These are phyloP conservation scores for Pinus tabuliformis DNA, from an alignment of 75 land plant genomes.

Conservation along the genomic window DNA sequence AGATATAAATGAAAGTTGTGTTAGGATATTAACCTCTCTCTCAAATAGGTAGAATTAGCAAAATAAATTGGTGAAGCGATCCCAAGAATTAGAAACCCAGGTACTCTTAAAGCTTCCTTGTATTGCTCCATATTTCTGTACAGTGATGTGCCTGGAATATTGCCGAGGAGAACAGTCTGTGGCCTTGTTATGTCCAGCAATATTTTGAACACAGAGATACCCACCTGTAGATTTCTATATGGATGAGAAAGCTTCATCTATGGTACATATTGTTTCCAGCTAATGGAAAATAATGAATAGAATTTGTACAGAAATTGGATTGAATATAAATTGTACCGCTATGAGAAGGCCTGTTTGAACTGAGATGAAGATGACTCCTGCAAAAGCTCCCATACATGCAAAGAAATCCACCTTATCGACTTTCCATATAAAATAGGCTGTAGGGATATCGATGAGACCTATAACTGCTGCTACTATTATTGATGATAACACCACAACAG, in stretches of 20 bases:
- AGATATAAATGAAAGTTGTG: background rate
- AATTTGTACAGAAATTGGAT: background rate
- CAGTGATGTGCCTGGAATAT: constrained; percentile 67
- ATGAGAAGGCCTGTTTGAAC: constrained; percentile 45
- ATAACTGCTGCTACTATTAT: constrained; percentile 46
- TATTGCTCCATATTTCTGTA: constrained; percentile 67
- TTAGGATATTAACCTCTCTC: constrained; percentile 60
- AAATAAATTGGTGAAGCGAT: constrained; percentile 83
- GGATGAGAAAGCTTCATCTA: background rate
- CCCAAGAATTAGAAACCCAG: constrained; percentile 69
- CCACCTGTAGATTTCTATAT: constrained; percentile 40
- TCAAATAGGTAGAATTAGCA: constrained; percentile 80
- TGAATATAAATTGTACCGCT: constrained; percentile 25
- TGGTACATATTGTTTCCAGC: background rate
- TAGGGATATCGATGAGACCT: constrained; percentile 29
- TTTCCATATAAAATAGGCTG: constrained; percentile 42
- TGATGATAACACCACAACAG: constrained; percentile 35
- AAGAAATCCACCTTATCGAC: constrained; percentile 50
- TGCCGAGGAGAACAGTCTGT: constrained; percentile 69
- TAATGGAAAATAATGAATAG: too few relatives aligned
- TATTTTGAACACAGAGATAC: constrained; percentile 76
- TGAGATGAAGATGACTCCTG: constrained; percentile 39
- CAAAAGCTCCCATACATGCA: constrained; percentile 37
- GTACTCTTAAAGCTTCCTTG: constrained; percentile 52
- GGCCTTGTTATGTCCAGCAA: constrained; percentile 87